Percentiles rank a stretch among this genome's conserved stretches.
These are phyloP conservation scores for Carpinus viminea DNA, from an alignment of 306 rosid genomes.

Conservation along the genomic window DNA sequence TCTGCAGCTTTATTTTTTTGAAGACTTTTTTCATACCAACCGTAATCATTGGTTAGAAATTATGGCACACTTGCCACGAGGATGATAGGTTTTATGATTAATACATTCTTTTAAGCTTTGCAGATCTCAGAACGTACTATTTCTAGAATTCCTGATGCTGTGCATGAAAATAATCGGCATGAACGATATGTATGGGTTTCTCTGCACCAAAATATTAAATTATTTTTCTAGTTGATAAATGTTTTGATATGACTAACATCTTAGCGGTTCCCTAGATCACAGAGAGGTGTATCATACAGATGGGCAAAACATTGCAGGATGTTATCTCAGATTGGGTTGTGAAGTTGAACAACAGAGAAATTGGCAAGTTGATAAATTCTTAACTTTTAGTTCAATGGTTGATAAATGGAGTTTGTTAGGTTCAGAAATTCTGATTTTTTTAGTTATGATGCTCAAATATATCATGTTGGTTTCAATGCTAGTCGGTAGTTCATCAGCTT, in stretches of 20 bases:
- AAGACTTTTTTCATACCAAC: neutral
- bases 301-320: conserved; percentile 87
- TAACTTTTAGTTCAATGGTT: conserved; percentile 4
- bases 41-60: neutral
- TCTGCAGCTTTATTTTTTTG: neutral
- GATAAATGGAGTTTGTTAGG: conserved; percentile 12
- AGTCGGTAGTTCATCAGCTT: neutral
- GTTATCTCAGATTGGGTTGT: conserved; percentile 69
- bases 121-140: conserved; percentile 65
- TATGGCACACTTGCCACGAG: conserved; percentile 12
- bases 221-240: conserved; percentile 16
- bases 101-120: conserved; percentile 15
- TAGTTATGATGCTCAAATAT: neutral
- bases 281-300: conserved; percentile 62
- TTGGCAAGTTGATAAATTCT: conserved; percentile 42
- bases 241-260: conserved; percentile 11
- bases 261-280: conserved; percentile 58
- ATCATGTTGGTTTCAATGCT: neutral
- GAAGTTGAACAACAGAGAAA: conserved; percentile 67
- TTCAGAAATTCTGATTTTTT: neutral
- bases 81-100: neutral
- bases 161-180: conserved; percentile 78
- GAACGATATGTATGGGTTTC: conserved; percentile 63
- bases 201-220: conserved; percentile 5
- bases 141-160: conserved; percentile 58